Percentiles rank a stretch among this genome's conserved stretches.
Evolutionary conservation across 2,329 filamentous ascomycete species (phyloP).

Genomic region (Aspergillus pseudoglaucus): DNA sequence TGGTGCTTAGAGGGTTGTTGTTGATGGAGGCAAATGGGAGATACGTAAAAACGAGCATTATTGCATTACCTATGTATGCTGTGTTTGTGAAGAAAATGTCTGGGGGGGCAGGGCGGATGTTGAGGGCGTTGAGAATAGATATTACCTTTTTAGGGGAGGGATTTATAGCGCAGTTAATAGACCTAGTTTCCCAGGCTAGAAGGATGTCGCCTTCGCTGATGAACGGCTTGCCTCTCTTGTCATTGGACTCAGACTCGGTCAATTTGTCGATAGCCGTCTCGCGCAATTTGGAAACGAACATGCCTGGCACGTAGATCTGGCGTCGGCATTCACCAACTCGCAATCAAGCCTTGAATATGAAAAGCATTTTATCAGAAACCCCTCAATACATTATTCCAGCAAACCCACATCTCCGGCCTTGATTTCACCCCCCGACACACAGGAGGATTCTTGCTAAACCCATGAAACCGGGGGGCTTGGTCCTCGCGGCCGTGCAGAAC

Average conservation of each 20-base stretch:
- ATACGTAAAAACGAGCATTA: background rate
- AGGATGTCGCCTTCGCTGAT: slow-evolving; percentile 44
- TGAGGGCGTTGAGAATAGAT: slow-evolving; percentile 34
- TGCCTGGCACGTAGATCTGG: slow-evolving; percentile 33
- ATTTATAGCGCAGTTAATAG: slow-evolving; percentile 13
- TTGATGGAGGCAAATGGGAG: slow-evolving; percentile 4
- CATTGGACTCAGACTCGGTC: slow-evolving; percentile 1
- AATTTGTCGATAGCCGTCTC: slow-evolving; percentile 7
- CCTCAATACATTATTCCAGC: too few relatives aligned
- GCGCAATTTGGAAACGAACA: slow-evolving; percentile 24
- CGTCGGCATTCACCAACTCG: too few relatives aligned
- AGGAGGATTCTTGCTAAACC: slow-evolving; percentile 32
- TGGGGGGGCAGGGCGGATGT: slow-evolving; percentile 26
- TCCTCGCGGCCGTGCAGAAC: slow-evolving; percentile 39
- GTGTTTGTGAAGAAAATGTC: slow-evolving; percentile 17
- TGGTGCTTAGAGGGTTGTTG: slow-evolving; percentile 4
- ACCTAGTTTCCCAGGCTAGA: slow-evolving; percentile 34
- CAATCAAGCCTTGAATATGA: too few relatives aligned
- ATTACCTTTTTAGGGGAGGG: slow-evolving; percentile 22
- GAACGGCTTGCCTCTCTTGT: slow-evolving; percentile 22
- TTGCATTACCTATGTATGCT: slow-evolving; percentile 18
- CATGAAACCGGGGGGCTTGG: slow-evolving; percentile 34
- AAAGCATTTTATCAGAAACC: too few relatives aligned
- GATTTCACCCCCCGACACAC: slow-evolving; percentile 6
- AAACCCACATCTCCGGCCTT: too few relatives aligned